Conservation (phyloP, 305 asterid species). For the Plantago rigida region DNA sequence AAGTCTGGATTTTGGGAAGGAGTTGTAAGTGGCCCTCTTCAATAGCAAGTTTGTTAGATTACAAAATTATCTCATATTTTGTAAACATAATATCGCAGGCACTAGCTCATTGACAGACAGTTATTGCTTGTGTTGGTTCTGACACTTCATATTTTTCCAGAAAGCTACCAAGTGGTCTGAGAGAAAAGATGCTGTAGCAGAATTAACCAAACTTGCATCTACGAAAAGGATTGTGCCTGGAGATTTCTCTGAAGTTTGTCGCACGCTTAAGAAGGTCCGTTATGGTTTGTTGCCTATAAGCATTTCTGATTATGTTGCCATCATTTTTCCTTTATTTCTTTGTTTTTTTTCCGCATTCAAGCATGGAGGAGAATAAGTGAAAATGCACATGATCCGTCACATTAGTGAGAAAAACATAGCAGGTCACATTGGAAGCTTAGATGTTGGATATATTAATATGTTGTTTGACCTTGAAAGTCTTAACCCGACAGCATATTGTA, state of each 20-base stretch:
- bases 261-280: conserved; percentile 79
- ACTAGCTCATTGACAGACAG: conserved; percentile 3
- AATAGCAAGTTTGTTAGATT: conserved; percentile 13
- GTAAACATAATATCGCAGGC: background rate
- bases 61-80: conserved; percentile 14
- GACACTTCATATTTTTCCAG: conserved; percentile 37
- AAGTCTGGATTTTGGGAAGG: conserved; percentile 99
- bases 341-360: background rate
- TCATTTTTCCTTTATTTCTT: background rate
- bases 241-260: conserved; percentile 88
- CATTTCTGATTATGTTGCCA: background rate
- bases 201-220: conserved; percentile 92
- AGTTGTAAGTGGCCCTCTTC: conserved; percentile 54
- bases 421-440: background rate
- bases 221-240: conserved; percentile 92
- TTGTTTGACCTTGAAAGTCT: background rate
- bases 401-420: background rate
- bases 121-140: conserved; percentile 20
- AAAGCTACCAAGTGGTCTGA: conserved; percentile 99
- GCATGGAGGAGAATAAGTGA: background rate
- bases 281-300: background rate
- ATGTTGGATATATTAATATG: background rate
- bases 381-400: background rate
- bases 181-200: conserved; percentile 94
- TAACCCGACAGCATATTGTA: background rate